Evolutionary conservation across 331 rosid genomes (phyloP).

Genomic region (Spiraea crenata): DNA sequence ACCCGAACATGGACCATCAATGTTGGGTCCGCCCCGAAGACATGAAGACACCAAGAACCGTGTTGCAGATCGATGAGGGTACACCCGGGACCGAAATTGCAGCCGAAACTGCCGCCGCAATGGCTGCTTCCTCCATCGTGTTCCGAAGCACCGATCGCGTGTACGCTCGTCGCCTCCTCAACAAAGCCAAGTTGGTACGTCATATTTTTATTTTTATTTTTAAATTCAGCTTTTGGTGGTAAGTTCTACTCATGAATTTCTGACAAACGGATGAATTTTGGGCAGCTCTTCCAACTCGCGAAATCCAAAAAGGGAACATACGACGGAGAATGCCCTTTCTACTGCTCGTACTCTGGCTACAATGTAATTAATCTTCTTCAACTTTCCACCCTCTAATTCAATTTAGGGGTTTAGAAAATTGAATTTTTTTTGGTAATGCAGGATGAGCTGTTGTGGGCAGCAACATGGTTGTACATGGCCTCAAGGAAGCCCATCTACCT

Average conservation of each 20-base stretch:
- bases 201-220: not conserved
- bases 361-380: constrained; percentile 45
- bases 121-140: constrained; percentile 81
- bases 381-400: not conserved
- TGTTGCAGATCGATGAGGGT: constrained; percentile 43
- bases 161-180: constrained; percentile 77
- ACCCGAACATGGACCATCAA: constrained; percentile 62
- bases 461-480: constrained; percentile 78
- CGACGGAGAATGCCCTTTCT: constrained; percentile 97
- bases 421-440: constrained; percentile 9
- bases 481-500: constrained; percentile 46
- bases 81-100: constrained; percentile 78
- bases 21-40: constrained; percentile 87
- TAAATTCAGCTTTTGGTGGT: not conserved
- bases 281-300: constrained; percentile 65
- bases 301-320: constrained; percentile 67
- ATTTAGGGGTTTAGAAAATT: too few species aligned
- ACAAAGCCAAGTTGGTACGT: constrained; percentile 78
- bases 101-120: constrained; percentile 88
- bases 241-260: not conserved
- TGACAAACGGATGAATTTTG: not conserved
- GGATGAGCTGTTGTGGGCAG: constrained; percentile 97
- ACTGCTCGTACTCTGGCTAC: constrained; percentile 88
- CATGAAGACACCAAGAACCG: constrained; percentile 72
- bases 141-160: constrained; percentile 34